Evolutionary conservation across 345 rosid species (phyloP).

Genomic region (Rhodamnia rubescens): DNA sequence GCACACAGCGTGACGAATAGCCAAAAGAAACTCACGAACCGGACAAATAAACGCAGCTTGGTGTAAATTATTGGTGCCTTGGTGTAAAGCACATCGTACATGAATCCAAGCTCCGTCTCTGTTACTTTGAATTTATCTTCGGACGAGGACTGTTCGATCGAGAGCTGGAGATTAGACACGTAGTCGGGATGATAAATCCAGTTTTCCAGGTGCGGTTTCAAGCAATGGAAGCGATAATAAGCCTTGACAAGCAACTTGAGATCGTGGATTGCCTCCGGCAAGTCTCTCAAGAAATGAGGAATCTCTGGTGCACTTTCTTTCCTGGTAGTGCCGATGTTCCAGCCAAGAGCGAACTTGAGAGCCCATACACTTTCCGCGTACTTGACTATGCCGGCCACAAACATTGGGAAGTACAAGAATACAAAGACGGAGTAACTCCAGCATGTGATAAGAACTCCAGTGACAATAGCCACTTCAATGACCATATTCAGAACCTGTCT

Average conservation of each 20-base stretch:
- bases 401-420: not conserved
- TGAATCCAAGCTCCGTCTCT: slow-evolving; percentile 7
- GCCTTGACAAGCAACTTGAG: not conserved
- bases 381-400: not conserved
- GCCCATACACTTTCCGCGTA: slow-evolving; percentile 2
- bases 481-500: slow-evolving; percentile 2
- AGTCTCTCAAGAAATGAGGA: not conserved
- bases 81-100: slow-evolving; percentile 10
- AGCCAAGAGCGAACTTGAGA: not conserved
- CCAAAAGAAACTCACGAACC: not conserved
- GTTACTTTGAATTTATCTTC: not conserved
- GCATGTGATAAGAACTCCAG: not conserved
- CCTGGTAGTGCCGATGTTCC: not conserved
- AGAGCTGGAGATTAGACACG: not conserved
- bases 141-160: not conserved
- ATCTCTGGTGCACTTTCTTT: not conserved
- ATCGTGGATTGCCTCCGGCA: not conserved
- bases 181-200: not conserved
- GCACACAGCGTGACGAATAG: not conserved
- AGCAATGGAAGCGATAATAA: not conserved
- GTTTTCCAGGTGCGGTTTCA: not conserved
- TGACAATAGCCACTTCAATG: not conserved
- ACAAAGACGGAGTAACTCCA: not conserved
- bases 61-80: not conserved
- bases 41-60: not conserved